Evolutionary conservation across 805 yeast genomes (phyloP).

Genomic region (Candida ortonii): DNA sequence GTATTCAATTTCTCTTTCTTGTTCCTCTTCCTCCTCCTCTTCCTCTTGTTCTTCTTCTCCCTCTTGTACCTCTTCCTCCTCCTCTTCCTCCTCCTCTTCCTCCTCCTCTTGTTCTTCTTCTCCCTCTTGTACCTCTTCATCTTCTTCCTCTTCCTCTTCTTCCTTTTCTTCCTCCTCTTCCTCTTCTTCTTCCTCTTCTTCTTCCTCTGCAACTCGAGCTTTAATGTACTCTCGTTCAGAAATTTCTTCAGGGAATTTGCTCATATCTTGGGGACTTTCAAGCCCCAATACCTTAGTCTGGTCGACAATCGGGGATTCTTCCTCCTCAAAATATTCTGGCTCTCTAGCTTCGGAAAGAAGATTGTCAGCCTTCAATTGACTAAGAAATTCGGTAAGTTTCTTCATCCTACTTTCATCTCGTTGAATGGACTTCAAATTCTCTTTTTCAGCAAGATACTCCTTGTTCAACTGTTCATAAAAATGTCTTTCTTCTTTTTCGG

Average conservation of each 20-base stretch:
- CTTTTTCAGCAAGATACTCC: conserved; percentile 29
- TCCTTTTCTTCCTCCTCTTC: conserved; percentile 9
- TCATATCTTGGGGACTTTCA: no score
- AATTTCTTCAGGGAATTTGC: no score
- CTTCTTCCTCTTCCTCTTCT: conserved; percentile 8
- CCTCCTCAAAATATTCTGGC: no score
- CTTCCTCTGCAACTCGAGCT: no score
- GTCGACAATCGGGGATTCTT: no score
- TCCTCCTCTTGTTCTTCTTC: conserved; percentile 6
- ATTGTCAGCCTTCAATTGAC: conserved; percentile 11
- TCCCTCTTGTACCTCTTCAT: conserved; percentile 4
- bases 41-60: conserved; percentile 13
- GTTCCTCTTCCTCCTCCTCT: conserved; percentile 9
- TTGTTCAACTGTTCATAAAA: conserved; percentile 35
- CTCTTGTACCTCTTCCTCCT: conserved; percentile 8
- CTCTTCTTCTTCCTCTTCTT: conserved; percentile 9
- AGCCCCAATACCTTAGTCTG: no score
- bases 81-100: conserved; percentile 7
- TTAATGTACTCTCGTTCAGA: no score
- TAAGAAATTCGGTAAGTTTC: conserved; percentile 13
- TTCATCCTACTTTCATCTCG: conserved; percentile 22
- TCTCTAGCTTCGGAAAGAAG: conserved; percentile 2
- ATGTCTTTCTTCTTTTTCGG: conserved; percentile 35
- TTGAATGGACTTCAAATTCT: conserved; percentile 14
- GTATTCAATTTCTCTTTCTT: conserved; percentile 1